Evolutionary conservation across 1,284 basidiomycete genomes (phyloP).

Genomic region (Quambalaria eucalypti): DNA sequence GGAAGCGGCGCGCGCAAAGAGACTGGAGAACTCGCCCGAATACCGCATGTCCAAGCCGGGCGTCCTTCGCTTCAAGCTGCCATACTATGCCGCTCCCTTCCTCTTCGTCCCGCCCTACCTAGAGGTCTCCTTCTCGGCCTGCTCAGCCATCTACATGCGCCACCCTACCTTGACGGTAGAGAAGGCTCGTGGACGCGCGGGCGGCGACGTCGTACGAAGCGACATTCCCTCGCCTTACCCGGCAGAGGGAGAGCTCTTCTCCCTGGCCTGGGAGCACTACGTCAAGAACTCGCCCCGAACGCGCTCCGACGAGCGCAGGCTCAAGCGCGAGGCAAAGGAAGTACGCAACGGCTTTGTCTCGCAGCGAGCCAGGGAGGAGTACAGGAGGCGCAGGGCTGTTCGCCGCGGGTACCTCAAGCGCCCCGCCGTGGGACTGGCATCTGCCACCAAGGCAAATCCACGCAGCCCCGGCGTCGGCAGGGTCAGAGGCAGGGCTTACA

Average conservation of each 20-base stretch:
- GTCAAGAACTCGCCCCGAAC: constrained; percentile 38
- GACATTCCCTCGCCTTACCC: constrained; percentile 44
- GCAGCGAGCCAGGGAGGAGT: constrained; percentile 27
- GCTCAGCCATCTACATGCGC: constrained; percentile 85
- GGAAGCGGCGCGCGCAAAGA: too few species aligned
- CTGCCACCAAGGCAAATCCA: too few species aligned
- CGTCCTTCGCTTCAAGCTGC: constrained; percentile 62
- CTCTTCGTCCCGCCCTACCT: constrained; percentile 93
- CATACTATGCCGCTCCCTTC: constrained; percentile 77
- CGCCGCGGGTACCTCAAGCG: constrained; percentile 2
- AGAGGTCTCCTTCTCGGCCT: constrained; percentile 79
- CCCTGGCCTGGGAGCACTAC: constrained; percentile 44
- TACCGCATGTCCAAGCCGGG: constrained; percentile 26
- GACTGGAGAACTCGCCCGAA: too few species aligned
- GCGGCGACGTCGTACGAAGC: constrained; percentile 7
- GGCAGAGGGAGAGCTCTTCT: constrained; percentile 37
- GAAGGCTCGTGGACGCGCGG: neutral
- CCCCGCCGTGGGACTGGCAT: too few species aligned
- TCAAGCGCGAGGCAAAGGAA: constrained; percentile 26
- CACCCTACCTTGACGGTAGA: constrained; percentile 82
- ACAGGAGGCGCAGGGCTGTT: constrained; percentile 2
- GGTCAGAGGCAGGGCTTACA: too few species aligned
- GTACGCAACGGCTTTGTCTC: constrained; percentile 29
- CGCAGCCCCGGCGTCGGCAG: too few species aligned
- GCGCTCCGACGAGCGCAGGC: constrained; percentile 31